phyloP scores from a whole-genome alignment of 106 monocot genomes.

The Gastrodia elata region DNA sequence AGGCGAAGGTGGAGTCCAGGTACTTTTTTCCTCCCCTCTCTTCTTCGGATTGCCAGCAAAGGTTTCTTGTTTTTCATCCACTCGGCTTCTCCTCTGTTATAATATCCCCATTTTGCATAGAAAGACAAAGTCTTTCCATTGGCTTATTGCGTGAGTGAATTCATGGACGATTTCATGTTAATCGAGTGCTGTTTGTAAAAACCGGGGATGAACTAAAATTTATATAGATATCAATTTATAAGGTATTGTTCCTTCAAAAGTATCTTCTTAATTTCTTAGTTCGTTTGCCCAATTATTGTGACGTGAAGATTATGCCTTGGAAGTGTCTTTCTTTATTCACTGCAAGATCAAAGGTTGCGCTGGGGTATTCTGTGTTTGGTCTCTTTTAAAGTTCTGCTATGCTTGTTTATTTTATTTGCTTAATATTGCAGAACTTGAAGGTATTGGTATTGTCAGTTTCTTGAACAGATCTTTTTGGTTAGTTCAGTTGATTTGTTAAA shows the following conservation, averaged over 20 bases:
- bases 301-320: neutral
- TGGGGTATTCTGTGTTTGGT: too few relatives aligned
- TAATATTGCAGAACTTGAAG: neutral
- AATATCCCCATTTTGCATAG: neutral
- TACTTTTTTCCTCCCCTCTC: neutral
- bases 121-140: neutral
- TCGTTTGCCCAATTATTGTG: neutral
- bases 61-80: neutral
- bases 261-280: neutral
- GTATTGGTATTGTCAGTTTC: neutral
- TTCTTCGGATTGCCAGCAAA: too few relatives aligned
- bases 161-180: neutral
- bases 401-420: too few relatives aligned
- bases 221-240: neutral
- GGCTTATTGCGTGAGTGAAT: neutral
- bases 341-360: neutral
- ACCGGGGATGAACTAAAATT: neutral
- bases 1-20: conserved; percentile 29
- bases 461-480: neutral
- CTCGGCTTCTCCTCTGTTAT: neutral
- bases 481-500: neutral
- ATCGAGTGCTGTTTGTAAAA: neutral
- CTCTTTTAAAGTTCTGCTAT: too few relatives aligned
- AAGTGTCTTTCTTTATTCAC: neutral
- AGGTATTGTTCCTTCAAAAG: neutral